Conservation (phyloP, 2,329 filamentous ascomycete species). For the Fusarium proliferatum region DNA sequence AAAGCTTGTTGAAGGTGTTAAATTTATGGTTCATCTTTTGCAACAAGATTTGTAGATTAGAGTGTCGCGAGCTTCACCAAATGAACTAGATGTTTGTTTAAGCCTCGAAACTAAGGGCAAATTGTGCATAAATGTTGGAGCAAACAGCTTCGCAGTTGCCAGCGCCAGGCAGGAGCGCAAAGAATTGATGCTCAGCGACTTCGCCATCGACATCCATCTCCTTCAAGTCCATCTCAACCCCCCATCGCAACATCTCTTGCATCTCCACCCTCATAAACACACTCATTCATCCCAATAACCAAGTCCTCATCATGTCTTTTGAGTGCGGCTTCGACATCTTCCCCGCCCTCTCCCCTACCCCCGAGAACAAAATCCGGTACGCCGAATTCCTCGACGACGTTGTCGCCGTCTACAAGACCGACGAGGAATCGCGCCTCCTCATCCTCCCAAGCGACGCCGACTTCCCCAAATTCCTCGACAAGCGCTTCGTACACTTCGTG, state of each 20-base stretch:
- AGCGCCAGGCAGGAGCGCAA: not conserved
- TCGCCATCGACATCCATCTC: not conserved
- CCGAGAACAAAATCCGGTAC: not conserved
- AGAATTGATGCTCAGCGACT: not conserved
- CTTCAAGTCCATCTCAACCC: not conserved
- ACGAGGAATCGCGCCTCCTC: not conserved
- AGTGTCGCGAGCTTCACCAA: not conserved
- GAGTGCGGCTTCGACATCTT: constrained; percentile 18
- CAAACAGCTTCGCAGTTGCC: not conserved
- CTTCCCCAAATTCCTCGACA: not conserved
- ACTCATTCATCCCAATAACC: not conserved
- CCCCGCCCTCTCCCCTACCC: not conserved
- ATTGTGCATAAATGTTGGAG: not conserved
- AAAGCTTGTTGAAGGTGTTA: not conserved
- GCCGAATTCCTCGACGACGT: not conserved
- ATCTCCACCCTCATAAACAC: too few species aligned
- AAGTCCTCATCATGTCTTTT: not conserved
- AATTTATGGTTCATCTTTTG: not conserved
- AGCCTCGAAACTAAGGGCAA: too few species aligned
- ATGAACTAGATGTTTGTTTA: not conserved
- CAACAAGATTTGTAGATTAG: not conserved
- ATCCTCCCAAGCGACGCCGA: not conserved
- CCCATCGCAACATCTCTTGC: not conserved
- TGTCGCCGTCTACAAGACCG: not conserved
- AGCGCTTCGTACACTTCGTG: not conserved